Percentiles rank a stretch among this genome's conserved stretches.
phyloP scores from a whole-genome alignment of 1,284 basidiomycete genomes.

The Pseudozyma sp. region DNA sequence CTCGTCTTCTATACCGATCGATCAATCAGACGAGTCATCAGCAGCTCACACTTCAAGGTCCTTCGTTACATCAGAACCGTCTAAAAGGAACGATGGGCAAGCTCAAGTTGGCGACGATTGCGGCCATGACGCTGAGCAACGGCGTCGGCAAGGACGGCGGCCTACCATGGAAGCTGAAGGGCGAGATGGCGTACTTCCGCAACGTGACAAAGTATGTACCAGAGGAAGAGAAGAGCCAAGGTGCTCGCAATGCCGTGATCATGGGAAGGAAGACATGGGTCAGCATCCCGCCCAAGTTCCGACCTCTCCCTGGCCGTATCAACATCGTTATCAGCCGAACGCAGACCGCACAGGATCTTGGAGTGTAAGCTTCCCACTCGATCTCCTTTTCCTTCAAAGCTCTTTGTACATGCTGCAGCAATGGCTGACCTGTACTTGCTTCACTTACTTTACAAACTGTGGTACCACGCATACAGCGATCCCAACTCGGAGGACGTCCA shows the following conservation, averaged over 20 bases:
- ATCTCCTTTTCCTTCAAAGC: background rate
- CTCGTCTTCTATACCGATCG: too few species aligned
- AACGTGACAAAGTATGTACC: slow-evolving; percentile 77
- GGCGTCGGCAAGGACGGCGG: slow-evolving; percentile 83
- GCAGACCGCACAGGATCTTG: slow-evolving; percentile 76
- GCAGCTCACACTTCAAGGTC: too few species aligned
- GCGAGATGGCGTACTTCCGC: slow-evolving; percentile 94
- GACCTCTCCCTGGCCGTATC: slow-evolving; percentile 80
- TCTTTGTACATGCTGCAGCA: slow-evolving; percentile 4
- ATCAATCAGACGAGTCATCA: too few species aligned
- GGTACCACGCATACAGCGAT: slow-evolving; percentile 9
- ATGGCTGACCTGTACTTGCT: slow-evolving; percentile 9
- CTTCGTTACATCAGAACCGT: too few species aligned
- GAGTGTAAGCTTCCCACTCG: slow-evolving; percentile 66
- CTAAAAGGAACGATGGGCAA: slow-evolving; percentile 25
- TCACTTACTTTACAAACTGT: background rate
- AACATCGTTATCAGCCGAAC: slow-evolving; percentile 87
- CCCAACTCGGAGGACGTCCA: slow-evolving; percentile 47
- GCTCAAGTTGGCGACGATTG: slow-evolving; percentile 81
- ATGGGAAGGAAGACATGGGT: slow-evolving; percentile 99
- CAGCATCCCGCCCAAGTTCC: slow-evolving; percentile 89
- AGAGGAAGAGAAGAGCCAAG: slow-evolving; percentile 14
- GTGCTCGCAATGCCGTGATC: slow-evolving; percentile 80
- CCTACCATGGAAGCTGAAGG: slow-evolving; percentile 89
- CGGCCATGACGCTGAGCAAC: slow-evolving; percentile 86